phyloP scores from a whole-genome alignment of 2,329 filamentous ascomycete species.

The Microsporum audouinii region DNA sequence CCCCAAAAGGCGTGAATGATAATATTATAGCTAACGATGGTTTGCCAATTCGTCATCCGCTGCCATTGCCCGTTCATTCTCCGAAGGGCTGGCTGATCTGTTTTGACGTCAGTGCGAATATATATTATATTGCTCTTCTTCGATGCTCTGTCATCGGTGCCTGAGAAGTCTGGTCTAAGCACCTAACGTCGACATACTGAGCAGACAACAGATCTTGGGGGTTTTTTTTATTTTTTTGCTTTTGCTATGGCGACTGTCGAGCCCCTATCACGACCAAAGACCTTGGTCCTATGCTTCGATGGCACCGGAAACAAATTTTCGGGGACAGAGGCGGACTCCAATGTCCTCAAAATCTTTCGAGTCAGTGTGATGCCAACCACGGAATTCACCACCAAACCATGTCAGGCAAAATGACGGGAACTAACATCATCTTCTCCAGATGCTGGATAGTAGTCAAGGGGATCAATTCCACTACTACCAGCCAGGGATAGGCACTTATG shows the following conservation, averaged over 20 bases:
- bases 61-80: neutral
- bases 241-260: neutral
- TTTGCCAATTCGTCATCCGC: neutral
- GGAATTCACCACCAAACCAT: neutral
- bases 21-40: neutral
- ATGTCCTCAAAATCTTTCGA: constrained; percentile 41
- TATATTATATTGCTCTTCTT: neutral
- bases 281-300: constrained; percentile 17
- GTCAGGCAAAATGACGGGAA: neutral
- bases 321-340: constrained; percentile 38
- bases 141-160: neutral
- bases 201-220: neutral
- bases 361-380: constrained; percentile 8
- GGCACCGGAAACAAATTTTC: constrained; percentile 23
- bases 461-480: constrained; percentile 17
- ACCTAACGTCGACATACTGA: neutral
- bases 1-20: neutral
- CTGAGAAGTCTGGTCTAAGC: neutral
- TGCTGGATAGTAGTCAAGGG: constrained; percentile 28
- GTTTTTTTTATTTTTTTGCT: neutral
- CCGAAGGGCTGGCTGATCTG: neutral
- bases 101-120: neutral
- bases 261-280: constrained; percentile 12
- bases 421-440: constrained; percentile 16
- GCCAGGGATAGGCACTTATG: constrained; percentile 36